These are phyloP conservation scores for Cordyceps farinosa DNA, from an alignment of 2,329 filamentous ascomycete species.

Conservation along the genomic window DNA sequence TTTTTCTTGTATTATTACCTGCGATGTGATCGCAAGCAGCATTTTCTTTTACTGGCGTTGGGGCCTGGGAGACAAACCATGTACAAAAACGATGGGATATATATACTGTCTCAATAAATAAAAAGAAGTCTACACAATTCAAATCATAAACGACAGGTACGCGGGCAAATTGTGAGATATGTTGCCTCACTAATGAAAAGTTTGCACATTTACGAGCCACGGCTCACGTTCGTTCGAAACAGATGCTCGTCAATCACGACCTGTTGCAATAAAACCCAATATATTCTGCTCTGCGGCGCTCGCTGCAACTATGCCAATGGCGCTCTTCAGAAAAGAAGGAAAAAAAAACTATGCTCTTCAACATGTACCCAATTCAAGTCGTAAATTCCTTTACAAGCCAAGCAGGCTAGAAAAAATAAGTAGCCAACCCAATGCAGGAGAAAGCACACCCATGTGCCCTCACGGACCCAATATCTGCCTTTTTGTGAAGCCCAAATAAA, in stretches of 20 bases:
- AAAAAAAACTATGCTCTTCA: background rate
- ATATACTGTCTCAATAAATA: background rate
- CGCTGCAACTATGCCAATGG: constrained; percentile 11
- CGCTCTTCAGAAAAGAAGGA: background rate
- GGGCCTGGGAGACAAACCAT: background rate
- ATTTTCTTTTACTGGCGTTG: constrained; percentile 12
- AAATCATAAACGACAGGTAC: background rate
- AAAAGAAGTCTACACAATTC: background rate
- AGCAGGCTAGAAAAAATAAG: background rate
- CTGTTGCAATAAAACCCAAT: background rate
- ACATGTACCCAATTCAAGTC: constrained; percentile 17
- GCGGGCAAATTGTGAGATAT: too few relatives aligned
- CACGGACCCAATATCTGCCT: background rate
- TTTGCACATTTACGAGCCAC: background rate
- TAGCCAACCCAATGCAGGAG: background rate
- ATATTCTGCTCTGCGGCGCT: background rate
- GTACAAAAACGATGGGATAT: constrained; percentile 4
- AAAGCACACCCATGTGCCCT: background rate
- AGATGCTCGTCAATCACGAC: background rate
- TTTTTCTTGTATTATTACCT: constrained; percentile 11
- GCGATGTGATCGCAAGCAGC: constrained; percentile 3
- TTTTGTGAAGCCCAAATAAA: background rate
- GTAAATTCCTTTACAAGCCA: constrained; percentile 2
- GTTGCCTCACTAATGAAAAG: too few relatives aligned
- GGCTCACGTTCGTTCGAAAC: background rate